A percentile compares a stretch with the other conserved stretches of the same genome.
Evolutionary conservation across 768 basidiomycete species (phyloP).

Genomic region (Suillus ampliporus): DNA sequence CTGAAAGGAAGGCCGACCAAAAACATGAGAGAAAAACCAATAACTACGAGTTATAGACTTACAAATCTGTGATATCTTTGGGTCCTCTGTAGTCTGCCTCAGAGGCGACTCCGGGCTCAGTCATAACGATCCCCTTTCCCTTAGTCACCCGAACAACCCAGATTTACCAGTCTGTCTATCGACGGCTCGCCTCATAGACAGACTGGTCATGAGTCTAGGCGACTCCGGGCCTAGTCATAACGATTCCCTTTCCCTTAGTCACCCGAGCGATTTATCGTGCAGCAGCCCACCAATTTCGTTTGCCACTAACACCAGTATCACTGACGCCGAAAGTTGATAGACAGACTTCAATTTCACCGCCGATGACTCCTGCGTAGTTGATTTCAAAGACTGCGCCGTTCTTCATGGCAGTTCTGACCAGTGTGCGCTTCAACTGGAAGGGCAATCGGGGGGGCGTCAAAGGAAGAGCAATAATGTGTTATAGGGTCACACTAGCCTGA

Average conservation of each 20-base stretch:
- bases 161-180: no score
- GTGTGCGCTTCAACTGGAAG: slow-evolving; percentile 70
- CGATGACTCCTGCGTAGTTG: slow-evolving; percentile 71
- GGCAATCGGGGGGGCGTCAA: slow-evolving; percentile 78
- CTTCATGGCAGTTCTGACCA: slow-evolving; percentile 78
- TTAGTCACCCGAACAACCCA: slow-evolving; percentile 81
- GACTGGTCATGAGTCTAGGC: no score
- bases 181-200: no score
- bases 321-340: slow-evolving; percentile 52
- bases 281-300: slow-evolving; percentile 85
- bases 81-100: slow-evolving; percentile 72
- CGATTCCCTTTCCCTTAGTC: slow-evolving; percentile 76
- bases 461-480: slow-evolving; percentile 39
- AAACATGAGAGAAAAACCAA: neutral
- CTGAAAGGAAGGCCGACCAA: slow-evolving; percentile 40
- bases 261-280: slow-evolving; percentile 78
- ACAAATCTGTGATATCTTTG: slow-evolving; percentile 44
- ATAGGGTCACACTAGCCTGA: no score
- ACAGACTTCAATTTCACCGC: slow-evolving; percentile 59
- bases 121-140: slow-evolving; percentile 75
- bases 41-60: neutral
- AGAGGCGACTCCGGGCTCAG: slow-evolving; percentile 64
- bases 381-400: slow-evolving; percentile 87
- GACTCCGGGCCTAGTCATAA: slow-evolving; percentile 75
- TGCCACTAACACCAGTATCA: slow-evolving; percentile 58